Base-by-base conservation (phyloP, 352 stramenopile species). In the Saprolegnia parasitica region DNA sequence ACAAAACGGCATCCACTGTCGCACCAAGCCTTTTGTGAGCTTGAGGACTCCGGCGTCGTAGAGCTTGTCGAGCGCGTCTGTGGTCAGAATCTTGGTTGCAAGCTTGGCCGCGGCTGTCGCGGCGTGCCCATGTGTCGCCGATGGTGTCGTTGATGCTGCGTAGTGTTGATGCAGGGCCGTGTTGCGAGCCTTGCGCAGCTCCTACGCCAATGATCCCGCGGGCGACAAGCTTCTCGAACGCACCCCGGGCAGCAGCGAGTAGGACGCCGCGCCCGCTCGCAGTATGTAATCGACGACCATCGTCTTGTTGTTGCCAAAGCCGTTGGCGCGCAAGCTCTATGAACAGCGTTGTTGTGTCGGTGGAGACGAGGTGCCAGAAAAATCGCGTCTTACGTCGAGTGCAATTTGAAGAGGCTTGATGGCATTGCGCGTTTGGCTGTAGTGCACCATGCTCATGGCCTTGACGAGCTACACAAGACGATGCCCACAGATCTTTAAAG, bases 371-470 rank as follows among this genome's bases (percentile, higher is more conserved):
- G 29, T 35, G 29, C 5, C 29, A 61, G 15, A 47, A 47, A 61
- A 47, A 47, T n/a, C 16, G 47, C 1, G 3, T 18, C 35, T 13
- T 10, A 68, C 62, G 35, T 57, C 9, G 9, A 58, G 29, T 8
- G 35, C 62, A 4, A 32, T 32, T 26, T 32, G 62, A 45, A 68
- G 62, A 4, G 62, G 62, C 32, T 18, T 16, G 5, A 68, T 60
- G 10, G 81, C 78, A 4, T 78, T 75, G 39, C 82, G 80, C 4
- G 87, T 68, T 24, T 86, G 78, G 0, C 81, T 78, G 47, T 87
- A 83, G 10, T 86, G 56, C 21, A 89, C 52, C 80, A 87, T 77
- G 46, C 86, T 81, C 20, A 86, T 26, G 0, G 78, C 77, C 56
- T 89, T 81, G 4, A 75, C 60, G 10, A 87, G 71, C 6, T 87